Evolutionary conservation across 2,329 filamentous ascomycete genomes (phyloP), one percentile per base, ranked within the genome.

Genomic region (Fusarium algeriense): DNA sequence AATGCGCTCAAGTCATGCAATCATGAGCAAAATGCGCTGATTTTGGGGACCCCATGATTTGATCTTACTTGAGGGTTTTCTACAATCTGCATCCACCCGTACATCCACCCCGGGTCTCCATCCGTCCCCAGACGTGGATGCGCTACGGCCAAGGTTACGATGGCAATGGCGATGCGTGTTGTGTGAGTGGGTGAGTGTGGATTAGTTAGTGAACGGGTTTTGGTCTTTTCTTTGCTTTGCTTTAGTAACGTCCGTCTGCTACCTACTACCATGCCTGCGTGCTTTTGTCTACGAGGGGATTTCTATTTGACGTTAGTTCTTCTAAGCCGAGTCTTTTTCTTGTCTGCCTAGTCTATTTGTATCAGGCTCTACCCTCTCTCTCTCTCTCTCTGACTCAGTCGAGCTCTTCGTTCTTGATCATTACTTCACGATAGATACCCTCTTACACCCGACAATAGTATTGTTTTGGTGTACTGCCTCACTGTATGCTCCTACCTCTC

Each of bases 81-180:
- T 30, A 35, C 26, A 59, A 32, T 38, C 55, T 40, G 35, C 20
- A 52, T 52, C 45, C 70, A 76, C 73, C 71, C 67, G 30, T 9
- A 37, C 28, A 64, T 59, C 73, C 70, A 76, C 73, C 71, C 67
- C 49, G 57, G 74, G 67, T 70, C 65, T 68, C 72, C 70, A 74
- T 75, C 73, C 74, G 52, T 41, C 70, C 70, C 70, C 70, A 72
- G 70, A 73, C 70, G 65, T 73, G 65, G 71, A 71, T 75, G 61
- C 65, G 20, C 53, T 56, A 56, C 53, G 53, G 40, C 17, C 40
- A 56, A 56, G 68, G 69, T 67, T 64, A 60, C 48, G 69, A 72
- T 72, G 50, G 45, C 30, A 57, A 65, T 50, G 60, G 30, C 13
- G 53, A 56, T 48, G 37, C 20, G 30, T 65, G 60, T 64, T 62